Evolutionary conservation across 257 asterid species (phyloP).

Genomic region (Dorcoceras hygrometricum): DNA sequence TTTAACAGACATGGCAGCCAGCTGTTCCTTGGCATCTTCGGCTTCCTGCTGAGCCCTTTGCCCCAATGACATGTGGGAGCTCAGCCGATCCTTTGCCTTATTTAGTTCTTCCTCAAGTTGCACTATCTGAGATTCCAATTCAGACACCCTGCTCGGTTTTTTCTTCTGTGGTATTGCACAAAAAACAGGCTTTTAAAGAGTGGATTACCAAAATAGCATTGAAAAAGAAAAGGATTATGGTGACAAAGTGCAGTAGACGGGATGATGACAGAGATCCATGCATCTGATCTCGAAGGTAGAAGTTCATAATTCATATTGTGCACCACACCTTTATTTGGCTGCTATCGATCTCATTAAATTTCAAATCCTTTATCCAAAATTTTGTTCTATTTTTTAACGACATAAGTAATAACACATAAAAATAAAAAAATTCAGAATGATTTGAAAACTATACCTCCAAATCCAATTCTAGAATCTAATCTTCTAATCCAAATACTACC

Average conservation of each 20-base stretch:
- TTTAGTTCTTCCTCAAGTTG: conserved; percentile 75
- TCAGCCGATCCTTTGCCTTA: conserved; percentile 65
- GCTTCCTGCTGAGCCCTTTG: conserved; percentile 65
- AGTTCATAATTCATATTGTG: background rate
- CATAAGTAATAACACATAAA: too few relatives aligned
- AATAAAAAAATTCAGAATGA: too few relatives aligned
- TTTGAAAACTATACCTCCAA: background rate
- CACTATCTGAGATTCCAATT: conserved; percentile 63
- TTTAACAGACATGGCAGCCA: conserved; percentile 49
- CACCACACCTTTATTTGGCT: background rate
- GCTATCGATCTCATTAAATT: background rate
- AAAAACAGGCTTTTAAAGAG: background rate
- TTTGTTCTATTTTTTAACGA: background rate
- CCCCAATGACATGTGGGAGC: conserved; percentile 64
- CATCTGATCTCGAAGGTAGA: background rate
- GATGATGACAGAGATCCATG: background rate
- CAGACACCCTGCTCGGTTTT: conserved; percentile 42
- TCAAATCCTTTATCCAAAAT: background rate
- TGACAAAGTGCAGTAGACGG: background rate
- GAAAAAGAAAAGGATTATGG: background rate
- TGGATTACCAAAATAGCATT: background rate
- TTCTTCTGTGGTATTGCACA: conserved; percentile 48
- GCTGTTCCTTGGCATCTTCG: conserved; percentile 65
- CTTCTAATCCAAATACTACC: too few relatives aligned
- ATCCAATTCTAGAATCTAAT: too few relatives aligned